These are phyloP conservation scores for Mycena capillaripes DNA, from an alignment of 768 basidiomycete genomes.

Conservation along the genomic window DNA sequence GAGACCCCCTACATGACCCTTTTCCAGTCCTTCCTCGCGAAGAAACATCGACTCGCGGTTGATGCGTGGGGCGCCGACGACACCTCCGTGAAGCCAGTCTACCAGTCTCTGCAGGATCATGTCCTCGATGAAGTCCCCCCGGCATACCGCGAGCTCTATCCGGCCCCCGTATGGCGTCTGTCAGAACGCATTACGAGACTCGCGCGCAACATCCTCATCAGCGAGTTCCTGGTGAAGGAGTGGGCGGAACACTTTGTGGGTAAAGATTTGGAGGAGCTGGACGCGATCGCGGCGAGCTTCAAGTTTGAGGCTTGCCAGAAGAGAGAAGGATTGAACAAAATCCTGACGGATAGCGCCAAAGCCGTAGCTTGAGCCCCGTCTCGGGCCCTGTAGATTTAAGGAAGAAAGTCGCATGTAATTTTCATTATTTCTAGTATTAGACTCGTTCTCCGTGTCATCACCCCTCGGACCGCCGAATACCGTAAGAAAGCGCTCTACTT, in stretches of 20 bases:
- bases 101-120: constrained; percentile 76
- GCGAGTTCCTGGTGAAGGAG: constrained; percentile 79
- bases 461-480: no score
- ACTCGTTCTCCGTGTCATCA: no score
- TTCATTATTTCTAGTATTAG: no score
- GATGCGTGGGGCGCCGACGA: constrained; percentile 87
- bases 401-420: background rate
- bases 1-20: constrained; percentile 81
- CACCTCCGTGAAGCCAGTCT: constrained; percentile 65
- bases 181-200: constrained; percentile 67
- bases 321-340: constrained; percentile 74
- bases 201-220: constrained; percentile 75
- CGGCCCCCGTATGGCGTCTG: constrained; percentile 75
- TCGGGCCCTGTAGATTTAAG: no score
- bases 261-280: constrained; percentile 71
- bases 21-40: constrained; percentile 77
- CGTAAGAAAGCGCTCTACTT: no score
- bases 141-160: constrained; percentile 70
- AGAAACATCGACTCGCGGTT: constrained; percentile 82
- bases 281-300: constrained; percentile 83
- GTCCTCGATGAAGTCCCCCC: constrained; percentile 68
- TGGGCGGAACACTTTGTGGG: constrained; percentile 81
- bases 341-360: constrained; percentile 60
- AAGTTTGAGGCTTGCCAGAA: constrained; percentile 77
- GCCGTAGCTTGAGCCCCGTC: constrained; percentile 3